Percentiles rank a stretch among this genome's conserved stretches.
Conservation (phyloP, 192 early-diverging fungal species). For the Podochytrium sp. region DNA sequence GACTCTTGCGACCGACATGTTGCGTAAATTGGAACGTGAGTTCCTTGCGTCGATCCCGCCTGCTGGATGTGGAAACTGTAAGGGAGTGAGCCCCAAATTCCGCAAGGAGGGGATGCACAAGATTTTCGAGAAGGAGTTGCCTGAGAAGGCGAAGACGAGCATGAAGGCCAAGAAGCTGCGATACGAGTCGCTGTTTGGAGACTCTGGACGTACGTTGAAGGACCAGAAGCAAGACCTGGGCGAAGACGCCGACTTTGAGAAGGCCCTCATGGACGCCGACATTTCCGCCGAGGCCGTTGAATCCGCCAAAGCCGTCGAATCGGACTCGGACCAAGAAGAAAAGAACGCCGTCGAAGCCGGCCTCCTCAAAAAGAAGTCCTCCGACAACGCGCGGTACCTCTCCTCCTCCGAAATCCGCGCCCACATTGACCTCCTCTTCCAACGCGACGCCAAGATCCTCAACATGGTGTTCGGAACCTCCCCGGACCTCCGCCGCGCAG, state of each 20-base stretch:
- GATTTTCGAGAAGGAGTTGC: constrained; percentile 78
- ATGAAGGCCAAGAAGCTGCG: constrained; percentile 66
- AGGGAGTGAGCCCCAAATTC: constrained; percentile 65
- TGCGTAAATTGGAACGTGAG: constrained; percentile 52
- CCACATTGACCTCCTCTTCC: constrained; percentile 77
- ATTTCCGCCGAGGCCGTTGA: constrained; percentile 31
- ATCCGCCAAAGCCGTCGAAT: background rate
- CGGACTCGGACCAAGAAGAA: constrained; percentile 31
- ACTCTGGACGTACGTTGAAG: background rate
- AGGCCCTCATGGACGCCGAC: constrained; percentile 24
- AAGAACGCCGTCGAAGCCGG: constrained; percentile 12
- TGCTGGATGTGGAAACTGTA: constrained; percentile 49
- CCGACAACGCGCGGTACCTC: constrained; percentile 43
- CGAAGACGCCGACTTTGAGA: constrained; percentile 10
- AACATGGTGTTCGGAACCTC: constrained; percentile 78
- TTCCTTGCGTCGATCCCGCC: constrained; percentile 50
- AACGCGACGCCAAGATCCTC: constrained; percentile 74
- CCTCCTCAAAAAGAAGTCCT: constrained; percentile 1
- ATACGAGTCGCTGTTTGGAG: constrained; percentile 40
- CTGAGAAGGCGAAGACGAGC: constrained; percentile 60
- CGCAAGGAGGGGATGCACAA: constrained; percentile 83
- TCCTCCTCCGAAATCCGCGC: constrained; percentile 82
- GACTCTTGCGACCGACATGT: constrained; percentile 49
- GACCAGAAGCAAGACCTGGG: background rate
- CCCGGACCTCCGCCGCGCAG: background rate